Evolutionary conservation across 1,284 basidiomycete species (phyloP).

Genomic region (Testicularia cyperi): DNA sequence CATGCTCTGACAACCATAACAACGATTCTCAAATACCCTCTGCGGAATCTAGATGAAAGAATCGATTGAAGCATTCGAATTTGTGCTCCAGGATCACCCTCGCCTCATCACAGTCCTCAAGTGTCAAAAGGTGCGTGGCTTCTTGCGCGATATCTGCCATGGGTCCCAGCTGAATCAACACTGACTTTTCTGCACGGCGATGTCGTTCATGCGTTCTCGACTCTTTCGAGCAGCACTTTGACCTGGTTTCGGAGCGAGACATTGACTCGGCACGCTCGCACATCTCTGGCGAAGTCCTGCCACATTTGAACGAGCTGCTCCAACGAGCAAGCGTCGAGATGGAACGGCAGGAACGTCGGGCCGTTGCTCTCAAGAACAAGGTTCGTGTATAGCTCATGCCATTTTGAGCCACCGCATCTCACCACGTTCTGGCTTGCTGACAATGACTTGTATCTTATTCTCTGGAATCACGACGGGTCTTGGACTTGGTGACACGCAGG

Average conservation of each 20-base stretch:
- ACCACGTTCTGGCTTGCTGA: not conserved
- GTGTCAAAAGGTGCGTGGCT: slow-evolving; percentile 25
- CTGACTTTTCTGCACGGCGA: not conserved
- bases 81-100: slow-evolving; percentile 33
- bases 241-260: slow-evolving; percentile 30
- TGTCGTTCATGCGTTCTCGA: not conserved
- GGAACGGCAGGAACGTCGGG: slow-evolving; percentile 21
- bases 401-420: not conserved
- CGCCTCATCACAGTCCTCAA: slow-evolving; percentile 36
- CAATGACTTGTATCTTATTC: too few relatives aligned
- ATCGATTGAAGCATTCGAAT: slow-evolving; percentile 22
- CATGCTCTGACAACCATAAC: too few relatives aligned
- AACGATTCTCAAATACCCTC: not conserved
- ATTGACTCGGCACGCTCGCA: slow-evolving; percentile 25
- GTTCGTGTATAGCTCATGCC: too few relatives aligned
- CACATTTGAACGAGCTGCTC: slow-evolving; percentile 32
- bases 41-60: slow-evolving; percentile 17
- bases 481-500: too few relatives aligned
- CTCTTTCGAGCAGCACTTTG: slow-evolving; percentile 15
- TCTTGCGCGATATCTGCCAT: too few relatives aligned
- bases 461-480: too few relatives aligned
- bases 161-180: not conserved
- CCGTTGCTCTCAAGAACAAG: slow-evolving; percentile 21
- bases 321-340: slow-evolving; percentile 19
- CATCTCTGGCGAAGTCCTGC: slow-evolving; percentile 30